Percentiles rank a stretch among this genome's conserved stretches.
phyloP scores from a whole-genome alignment of 352 stramenopile species.

The Pythium grandisporangium region DNA sequence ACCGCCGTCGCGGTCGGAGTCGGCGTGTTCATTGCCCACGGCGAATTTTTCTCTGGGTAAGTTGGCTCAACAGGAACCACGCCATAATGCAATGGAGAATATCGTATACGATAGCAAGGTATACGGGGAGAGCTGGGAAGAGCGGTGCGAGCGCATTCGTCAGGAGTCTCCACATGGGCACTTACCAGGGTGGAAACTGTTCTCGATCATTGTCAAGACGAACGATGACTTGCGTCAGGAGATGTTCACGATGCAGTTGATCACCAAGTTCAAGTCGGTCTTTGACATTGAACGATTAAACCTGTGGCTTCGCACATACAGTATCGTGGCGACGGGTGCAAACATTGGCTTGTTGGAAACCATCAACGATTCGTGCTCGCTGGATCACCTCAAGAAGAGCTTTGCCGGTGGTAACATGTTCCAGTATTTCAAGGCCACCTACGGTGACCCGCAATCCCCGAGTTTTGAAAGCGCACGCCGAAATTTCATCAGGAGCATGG shows the following conservation, averaged over 20 bases:
- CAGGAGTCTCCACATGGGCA: conserved; percentile 67
- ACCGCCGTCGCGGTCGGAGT: conserved; percentile 1
- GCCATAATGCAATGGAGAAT: conserved; percentile 27
- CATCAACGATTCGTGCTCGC: conserved; percentile 93
- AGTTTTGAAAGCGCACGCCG: conserved; percentile 63
- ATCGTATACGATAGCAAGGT: conserved; percentile 75
- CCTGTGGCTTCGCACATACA: conserved; percentile 92
- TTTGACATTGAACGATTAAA: conserved; percentile 89
- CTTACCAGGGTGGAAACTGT: conserved; percentile 82
- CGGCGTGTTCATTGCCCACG: conserved; percentile 8
- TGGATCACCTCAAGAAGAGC: conserved; percentile 96
- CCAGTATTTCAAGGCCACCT: conserved; percentile 83
- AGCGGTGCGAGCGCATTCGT: conserved; percentile 46
- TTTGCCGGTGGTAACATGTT: conserved; percentile 82
- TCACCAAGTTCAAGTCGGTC: conserved; percentile 92
- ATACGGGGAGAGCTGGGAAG: conserved; percentile 70
- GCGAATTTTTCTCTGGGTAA: conserved; percentile 5
- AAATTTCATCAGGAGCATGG: conserved; percentile 94
- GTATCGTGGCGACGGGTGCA: conserved; percentile 91
- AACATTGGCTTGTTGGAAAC: conserved; percentile 94
- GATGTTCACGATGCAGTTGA: conserved; percentile 96
- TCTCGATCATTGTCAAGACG: conserved; percentile 95
- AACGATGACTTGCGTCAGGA: conserved; percentile 98
- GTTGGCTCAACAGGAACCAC: neutral
- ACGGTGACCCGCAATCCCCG: conserved; percentile 25